phyloP scores from a whole-genome alignment of 2,329 filamentous ascomycete species.

The Ascochyta viciae-villosae region DNA sequence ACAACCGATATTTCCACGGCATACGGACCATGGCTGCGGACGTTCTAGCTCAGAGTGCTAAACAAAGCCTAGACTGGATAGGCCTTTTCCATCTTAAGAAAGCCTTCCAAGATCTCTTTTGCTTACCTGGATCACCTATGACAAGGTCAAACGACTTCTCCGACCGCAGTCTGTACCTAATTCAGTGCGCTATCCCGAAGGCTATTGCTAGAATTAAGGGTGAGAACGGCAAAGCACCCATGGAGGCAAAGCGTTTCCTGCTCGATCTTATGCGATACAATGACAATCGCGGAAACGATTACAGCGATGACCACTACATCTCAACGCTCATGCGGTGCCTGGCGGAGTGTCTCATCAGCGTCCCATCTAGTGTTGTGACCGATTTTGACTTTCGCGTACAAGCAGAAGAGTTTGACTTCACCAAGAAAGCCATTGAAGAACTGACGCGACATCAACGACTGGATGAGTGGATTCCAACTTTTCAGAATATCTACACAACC shows the following conservation, averaged over 20 bases:
- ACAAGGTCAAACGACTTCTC: constrained; percentile 90
- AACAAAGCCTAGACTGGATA: constrained; percentile 67
- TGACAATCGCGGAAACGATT: constrained; percentile 89
- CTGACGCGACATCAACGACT: constrained; percentile 69
- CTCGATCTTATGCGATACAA: constrained; percentile 91
- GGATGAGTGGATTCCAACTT: constrained; percentile 72
- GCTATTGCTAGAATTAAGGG: constrained; percentile 83
- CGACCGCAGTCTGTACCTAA: constrained; percentile 82
- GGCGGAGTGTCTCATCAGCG: constrained; percentile 58
- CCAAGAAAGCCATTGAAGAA: constrained; percentile 64
- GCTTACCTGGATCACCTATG: constrained; percentile 77
- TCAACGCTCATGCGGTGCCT: constrained; percentile 75
- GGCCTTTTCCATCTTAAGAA: constrained; percentile 85
- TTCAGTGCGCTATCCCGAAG: constrained; percentile 82
- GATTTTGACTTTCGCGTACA: constrained; percentile 56
- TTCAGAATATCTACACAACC: constrained; percentile 68
- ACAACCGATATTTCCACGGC: constrained; percentile 90
- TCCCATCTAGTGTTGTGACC: constrained; percentile 33
- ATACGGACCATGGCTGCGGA: constrained; percentile 86
- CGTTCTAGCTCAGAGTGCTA: constrained; percentile 76
- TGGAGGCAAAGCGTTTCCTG: constrained; percentile 81
- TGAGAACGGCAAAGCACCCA: constrained; percentile 75
- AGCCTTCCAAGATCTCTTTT: constrained; percentile 88
- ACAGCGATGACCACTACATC: constrained; percentile 89
- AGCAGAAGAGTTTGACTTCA: constrained; percentile 61